phyloP scores from a whole-genome alignment of 257 asterid species.

The Gardenia jasminoides region DNA sequence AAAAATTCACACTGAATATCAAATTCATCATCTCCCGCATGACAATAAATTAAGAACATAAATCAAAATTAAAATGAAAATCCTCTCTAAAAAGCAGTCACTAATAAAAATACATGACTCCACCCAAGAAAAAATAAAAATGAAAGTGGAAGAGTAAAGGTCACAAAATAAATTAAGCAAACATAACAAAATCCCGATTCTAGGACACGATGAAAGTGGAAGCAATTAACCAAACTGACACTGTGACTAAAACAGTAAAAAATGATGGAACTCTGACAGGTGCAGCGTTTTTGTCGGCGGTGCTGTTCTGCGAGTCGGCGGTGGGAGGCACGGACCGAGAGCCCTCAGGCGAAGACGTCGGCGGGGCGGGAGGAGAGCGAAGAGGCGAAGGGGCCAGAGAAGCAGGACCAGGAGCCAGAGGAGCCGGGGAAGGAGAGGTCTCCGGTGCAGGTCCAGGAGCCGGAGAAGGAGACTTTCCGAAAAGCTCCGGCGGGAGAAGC shows the following conservation, averaged over 20 bases:
- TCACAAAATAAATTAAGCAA: constrained; percentile 23
- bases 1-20: constrained; percentile 1
- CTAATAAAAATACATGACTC: constrained; percentile 29
- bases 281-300: constrained; percentile 40
- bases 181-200: constrained; percentile 36
- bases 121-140: constrained; percentile 11
- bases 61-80: constrained; percentile 19
- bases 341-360: constrained; percentile 52
- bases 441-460: constrained; percentile 88
- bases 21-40: constrained; percentile 12
- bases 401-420: constrained; percentile 38
- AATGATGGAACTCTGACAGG: constrained; percentile 38
- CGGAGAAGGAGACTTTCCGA: constrained; percentile 78
- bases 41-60: constrained; percentile 21
- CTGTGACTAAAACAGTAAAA: constrained; percentile 37
- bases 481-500: constrained; percentile 83
- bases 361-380: constrained; percentile 79
- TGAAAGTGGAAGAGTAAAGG: constrained; percentile 3
- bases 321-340: constrained; percentile 64
- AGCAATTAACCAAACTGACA: constrained; percentile 53
- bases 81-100: constrained; percentile 23
- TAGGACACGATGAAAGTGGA: constrained; percentile 48
- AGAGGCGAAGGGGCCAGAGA: constrained; percentile 51
- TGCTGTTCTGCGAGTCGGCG: constrained; percentile 71
- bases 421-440: constrained; percentile 66